Base-by-base conservation (phyloP, 1,139 yeast species). In the Blastobotrys apis region DNA sequence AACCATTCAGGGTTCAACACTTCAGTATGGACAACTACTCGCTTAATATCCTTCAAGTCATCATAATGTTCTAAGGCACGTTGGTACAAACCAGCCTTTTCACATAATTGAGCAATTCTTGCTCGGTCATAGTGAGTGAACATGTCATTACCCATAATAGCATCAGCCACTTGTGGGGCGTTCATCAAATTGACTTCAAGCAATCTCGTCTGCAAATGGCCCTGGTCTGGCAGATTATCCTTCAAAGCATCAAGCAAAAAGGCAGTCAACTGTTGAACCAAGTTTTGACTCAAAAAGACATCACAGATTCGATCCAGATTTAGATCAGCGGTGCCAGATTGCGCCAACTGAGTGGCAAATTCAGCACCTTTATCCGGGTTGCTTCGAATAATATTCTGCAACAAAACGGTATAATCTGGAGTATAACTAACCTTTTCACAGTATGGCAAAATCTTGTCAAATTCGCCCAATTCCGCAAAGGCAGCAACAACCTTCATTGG, bases 91-190 rank as follows among this genome's bases (percentile, higher is more conserved):
- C 97, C 97, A 15, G 95, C 90, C 68, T 87, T 87, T 68, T 92
- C 99, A 68, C 96, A 81, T 54, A 94, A 75, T 52, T 82, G 78
- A 26, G 97, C 98, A 63, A 92, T 82, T 35, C 94, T 81, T 57
- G 95, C 90, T 58, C 87, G 85, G 67, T 92, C 98, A 66, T 87
- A 92, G 63, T 90, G 97, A 54, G 92, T 81, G 69, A 94, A 94
- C 88, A 92, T 90, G 51, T 83, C 82, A 67, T 92, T 92, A 49
- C 97, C 97, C 61, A 92, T 76, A 55, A 92, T 94, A 16, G 99
- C 99, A 69, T 94, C 98, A 35, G 98, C 99, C 47, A 94, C 98
- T 74, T 94, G 98, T 41, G 99, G 99, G 9, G 98, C 98, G 63
- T 90, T 94, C 64, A 86, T 68, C 64, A 94, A 74, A 66, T 94